Conservation (phyloP, 768 basidiomycete species). For the Mycena amicta region DNA sequence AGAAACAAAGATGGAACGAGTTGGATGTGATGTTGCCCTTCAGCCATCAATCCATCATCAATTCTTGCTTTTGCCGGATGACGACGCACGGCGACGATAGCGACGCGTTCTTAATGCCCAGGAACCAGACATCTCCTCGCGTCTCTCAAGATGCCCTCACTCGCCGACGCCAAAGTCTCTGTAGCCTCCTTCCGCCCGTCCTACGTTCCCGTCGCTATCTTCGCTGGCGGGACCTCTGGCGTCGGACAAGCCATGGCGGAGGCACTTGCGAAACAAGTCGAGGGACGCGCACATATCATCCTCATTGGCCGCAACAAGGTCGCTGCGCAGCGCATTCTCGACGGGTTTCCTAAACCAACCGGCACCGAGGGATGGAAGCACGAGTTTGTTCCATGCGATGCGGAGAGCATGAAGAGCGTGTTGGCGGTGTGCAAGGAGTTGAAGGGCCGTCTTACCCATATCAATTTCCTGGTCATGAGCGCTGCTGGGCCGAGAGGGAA, state of each 20-base stretch:
- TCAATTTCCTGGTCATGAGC: slow-evolving; percentile 37
- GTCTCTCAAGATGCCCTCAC: slow-evolving; percentile 9
- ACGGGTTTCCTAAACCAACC: slow-evolving; percentile 26
- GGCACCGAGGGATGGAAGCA: slow-evolving; percentile 21
- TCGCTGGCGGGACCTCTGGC: slow-evolving; percentile 22
- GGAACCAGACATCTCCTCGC: too few species aligned
- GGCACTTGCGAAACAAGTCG: slow-evolving; percentile 33
- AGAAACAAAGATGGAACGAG: too few species aligned
- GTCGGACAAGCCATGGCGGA: slow-evolving; percentile 35
- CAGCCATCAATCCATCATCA: too few species aligned
- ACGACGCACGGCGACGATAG: not conserved
- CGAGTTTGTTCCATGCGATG: slow-evolving; percentile 38
- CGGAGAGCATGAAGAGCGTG: slow-evolving; percentile 8
- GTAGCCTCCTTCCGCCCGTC: slow-evolving; percentile 14
- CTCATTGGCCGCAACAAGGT: slow-evolving; percentile 35
- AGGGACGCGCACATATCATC: slow-evolving; percentile 39
- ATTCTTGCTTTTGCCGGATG: too few species aligned
- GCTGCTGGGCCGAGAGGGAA: slow-evolving; percentile 6
- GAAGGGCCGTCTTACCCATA: slow-evolving; percentile 22
- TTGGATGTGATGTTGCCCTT: too few species aligned
- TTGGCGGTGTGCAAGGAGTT: not conserved
- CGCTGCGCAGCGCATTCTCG: slow-evolving; percentile 33
- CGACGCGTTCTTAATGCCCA: not conserved
- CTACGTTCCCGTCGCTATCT: slow-evolving; percentile 15
- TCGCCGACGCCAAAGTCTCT: slow-evolving; percentile 15